Base-by-base conservation (phyloP, 1,284 basidiomycete species). In the Ustilago tritici region DNA sequence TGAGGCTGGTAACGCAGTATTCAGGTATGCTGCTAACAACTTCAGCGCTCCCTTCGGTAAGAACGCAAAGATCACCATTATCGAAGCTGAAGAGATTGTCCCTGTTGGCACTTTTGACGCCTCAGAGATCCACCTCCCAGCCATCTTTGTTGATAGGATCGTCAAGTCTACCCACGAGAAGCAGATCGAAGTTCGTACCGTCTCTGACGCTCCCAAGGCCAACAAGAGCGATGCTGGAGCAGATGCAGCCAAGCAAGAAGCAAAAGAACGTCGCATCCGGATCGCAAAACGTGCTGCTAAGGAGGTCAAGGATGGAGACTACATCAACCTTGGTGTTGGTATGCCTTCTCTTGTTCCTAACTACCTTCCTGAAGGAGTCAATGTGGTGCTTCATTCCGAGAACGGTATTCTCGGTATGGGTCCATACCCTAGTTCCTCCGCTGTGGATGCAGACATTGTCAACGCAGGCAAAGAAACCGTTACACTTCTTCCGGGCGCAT, bases 381-480 rank as follows among this genome's bases (percentile, higher is more conserved):
- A 67, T 32, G 82, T 85, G 0, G 70, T 76, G 4, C 64, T 85
- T 15, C 84, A 85, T 49, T 78, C 71, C 5, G 84, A 85, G 52
- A 85, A 85, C 60, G 84, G 84, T 15, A 80, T 85, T 46, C 67
- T 85, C 2, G 84, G 84, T 28, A 81, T 83, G 73, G 84, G 84
- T 11, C 84, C 84, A 0, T 85, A 84, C 60, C 84, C 84, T 7
- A 68, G 70, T 9, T 68, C 68, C 8, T 62, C 55, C 14, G 62
- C 81, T 28, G 40, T 82, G 0, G 82, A 86, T 67, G 77, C 85
- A 2, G 87, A 87, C 77, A 84, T 87, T 46, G 80, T 87, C 80
- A 88, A 88, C 84, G 96, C 95, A 54, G 95, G 95, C 46, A 98
- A 98, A 87, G 95, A 98, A 88, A 97, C 95, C 6, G 84, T 85